Evolutionary conservation across 2,329 filamentous ascomycete species (phyloP).

Genomic region (Fusarium dlaminii): DNA sequence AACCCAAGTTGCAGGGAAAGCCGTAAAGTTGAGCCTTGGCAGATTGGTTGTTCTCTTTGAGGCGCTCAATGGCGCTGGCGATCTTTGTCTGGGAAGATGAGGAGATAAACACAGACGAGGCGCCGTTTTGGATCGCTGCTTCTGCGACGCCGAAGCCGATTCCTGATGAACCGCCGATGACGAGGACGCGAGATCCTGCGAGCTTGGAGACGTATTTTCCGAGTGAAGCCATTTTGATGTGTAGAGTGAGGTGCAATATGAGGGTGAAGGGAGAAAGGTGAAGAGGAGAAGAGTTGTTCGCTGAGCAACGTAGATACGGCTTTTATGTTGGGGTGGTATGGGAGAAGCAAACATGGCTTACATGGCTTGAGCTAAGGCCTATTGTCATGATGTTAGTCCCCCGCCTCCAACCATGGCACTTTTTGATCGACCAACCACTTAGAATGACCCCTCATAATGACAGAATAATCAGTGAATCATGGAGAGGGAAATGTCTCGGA

Average conservation of each 20-base stretch:
- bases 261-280: neutral
- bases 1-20: slow-evolving; percentile 26
- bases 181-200: slow-evolving; percentile 31
- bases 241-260: neutral
- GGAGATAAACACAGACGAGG: slow-evolving; percentile 23
- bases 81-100: slow-evolving; percentile 22
- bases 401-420: neutral
- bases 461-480: neutral
- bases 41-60: slow-evolving; percentile 19
- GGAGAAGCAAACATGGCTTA: slow-evolving; percentile 16
- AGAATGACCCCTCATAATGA: neutral
- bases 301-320: neutral
- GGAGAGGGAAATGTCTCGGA: neutral
- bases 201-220: slow-evolving; percentile 34
- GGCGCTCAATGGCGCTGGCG: slow-evolving; percentile 19
- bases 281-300: neutral
- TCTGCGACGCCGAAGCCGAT: slow-evolving; percentile 38
- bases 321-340: slow-evolving; percentile 13
- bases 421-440: neutral
- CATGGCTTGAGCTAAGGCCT: slow-evolving; percentile 1
- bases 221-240: slow-evolving; percentile 22
- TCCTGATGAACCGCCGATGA: slow-evolving; percentile 37
- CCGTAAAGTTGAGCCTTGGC: slow-evolving; percentile 27
- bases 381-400: neutral
- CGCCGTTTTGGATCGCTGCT: slow-evolving; percentile 27